Conservation (phyloP, 345 rosid genomes). For the Litchi chinensis region DNA sequence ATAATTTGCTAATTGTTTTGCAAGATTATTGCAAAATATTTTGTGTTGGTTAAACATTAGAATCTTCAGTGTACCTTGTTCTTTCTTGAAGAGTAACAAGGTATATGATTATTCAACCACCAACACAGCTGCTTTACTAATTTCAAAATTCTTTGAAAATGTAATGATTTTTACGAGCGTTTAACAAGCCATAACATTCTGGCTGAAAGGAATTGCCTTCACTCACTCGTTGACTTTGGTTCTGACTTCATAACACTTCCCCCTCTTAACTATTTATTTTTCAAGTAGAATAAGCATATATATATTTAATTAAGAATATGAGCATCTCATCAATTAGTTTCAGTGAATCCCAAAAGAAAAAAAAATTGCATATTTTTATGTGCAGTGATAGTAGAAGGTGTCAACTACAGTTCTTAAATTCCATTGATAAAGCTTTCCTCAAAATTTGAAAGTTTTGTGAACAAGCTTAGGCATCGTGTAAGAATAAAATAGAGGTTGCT, state of each 20-base stretch:
- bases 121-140: not conserved
- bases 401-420: not conserved
- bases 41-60: not conserved
- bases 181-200: not conserved
- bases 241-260: not conserved
- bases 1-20: too few species aligned
- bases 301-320: not conserved
- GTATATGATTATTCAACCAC: not conserved
- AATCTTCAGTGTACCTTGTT: not conserved
- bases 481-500: not conserved
- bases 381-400: not conserved
- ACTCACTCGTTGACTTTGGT: not conserved
- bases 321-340: not conserved
- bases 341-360: not conserved
- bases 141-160: not conserved
- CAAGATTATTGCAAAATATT: not conserved
- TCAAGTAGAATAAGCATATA: not conserved
- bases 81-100: not conserved
- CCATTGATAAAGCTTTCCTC: not conserved
- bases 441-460: too few species aligned
- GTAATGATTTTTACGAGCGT: not conserved
- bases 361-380: not conserved
- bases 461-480: not conserved
- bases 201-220: not conserved
- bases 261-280: not conserved